Percentiles rank a stretch among this genome's conserved stretches.
Evolutionary conservation across 1,284 basidiomycete genomes (phyloP).

Genomic region (Apiotrichum laibachii): DNA sequence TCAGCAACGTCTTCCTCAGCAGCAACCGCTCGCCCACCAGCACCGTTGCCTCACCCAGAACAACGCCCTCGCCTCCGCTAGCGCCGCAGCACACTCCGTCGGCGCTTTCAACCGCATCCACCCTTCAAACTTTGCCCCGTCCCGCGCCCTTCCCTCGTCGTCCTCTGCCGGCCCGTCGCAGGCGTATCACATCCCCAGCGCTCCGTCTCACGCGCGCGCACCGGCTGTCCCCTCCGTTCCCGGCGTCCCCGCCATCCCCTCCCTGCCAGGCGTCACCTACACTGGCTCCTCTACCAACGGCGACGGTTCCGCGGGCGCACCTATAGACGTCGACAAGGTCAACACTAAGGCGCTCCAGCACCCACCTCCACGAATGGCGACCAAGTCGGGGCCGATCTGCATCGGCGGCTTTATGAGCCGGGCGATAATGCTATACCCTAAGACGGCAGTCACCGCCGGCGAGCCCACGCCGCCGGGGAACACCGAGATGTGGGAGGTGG

Average conservation of each 20-base stretch:
- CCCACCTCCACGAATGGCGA: conserved; percentile 23
- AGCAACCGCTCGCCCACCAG: neutral
- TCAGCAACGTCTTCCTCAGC: neutral
- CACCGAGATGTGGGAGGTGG: conserved; percentile 29
- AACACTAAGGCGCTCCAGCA: conserved; percentile 26
- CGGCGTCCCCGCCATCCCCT: conserved; percentile 1
- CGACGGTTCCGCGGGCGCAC: conserved; percentile 24
- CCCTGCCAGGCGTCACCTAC: neutral
- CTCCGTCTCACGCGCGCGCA: neutral
- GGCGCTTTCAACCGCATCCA: neutral
- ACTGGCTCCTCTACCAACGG: neutral
- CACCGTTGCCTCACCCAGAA: neutral
- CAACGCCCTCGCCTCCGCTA: neutral
- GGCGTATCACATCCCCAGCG: neutral
- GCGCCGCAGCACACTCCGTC: neutral
- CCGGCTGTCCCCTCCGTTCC: neutral
- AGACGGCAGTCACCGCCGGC: conserved; percentile 64
- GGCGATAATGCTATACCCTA: conserved; percentile 80
- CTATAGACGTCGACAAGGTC: conserved; percentile 34
- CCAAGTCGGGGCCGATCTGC: conserved; percentile 58
- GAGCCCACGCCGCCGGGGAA: conserved; percentile 39
- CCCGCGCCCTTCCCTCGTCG: neutral
- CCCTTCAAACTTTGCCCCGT: neutral
- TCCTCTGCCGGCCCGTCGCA: too few species aligned
- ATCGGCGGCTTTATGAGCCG: conserved; percentile 79